phyloP scores from a whole-genome alignment of 1,284 basidiomycete species.

The Ustilago sp. region DNA sequence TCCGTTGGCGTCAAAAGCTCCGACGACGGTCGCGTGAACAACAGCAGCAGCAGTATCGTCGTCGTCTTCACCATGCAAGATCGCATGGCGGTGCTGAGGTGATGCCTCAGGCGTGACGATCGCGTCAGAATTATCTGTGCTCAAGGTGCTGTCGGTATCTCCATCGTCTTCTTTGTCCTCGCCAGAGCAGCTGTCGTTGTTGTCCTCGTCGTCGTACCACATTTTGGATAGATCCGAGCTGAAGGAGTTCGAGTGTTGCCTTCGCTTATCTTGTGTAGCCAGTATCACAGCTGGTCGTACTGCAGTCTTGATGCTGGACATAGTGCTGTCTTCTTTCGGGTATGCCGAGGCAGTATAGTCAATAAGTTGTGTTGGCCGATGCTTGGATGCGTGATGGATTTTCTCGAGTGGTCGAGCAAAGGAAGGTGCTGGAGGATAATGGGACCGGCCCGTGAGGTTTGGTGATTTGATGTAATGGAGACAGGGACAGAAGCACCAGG shows the following conservation, averaged over 20 bases:
- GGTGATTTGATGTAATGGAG: background rate
- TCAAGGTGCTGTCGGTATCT: slow-evolving; percentile 26
- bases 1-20: slow-evolving; percentile 20
- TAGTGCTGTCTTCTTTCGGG: background rate
- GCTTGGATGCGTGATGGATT: background rate
- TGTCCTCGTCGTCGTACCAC: slow-evolving; percentile 29
- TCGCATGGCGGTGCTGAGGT: slow-evolving; percentile 12
- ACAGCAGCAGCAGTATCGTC: slow-evolving; percentile 4
- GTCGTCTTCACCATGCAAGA: background rate
- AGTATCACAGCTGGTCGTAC: background rate
- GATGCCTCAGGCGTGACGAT: slow-evolving; percentile 28
- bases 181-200: slow-evolving; percentile 21
- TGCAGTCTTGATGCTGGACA: background rate
- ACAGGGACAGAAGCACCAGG: slow-evolving; percentile 21
- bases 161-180: slow-evolving; percentile 21
- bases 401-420: background rate
- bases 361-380: background rate
- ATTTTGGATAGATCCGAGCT: slow-evolving; percentile 2
- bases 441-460: background rate
- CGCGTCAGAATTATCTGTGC: slow-evolving; percentile 33
- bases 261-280: background rate
- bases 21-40: slow-evolving; percentile 4
- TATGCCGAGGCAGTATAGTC: background rate
- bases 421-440: background rate
- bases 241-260: background rate